phyloP scores from a whole-genome alignment of 345 rosid genomes.

The Ricinus communis region DNA sequence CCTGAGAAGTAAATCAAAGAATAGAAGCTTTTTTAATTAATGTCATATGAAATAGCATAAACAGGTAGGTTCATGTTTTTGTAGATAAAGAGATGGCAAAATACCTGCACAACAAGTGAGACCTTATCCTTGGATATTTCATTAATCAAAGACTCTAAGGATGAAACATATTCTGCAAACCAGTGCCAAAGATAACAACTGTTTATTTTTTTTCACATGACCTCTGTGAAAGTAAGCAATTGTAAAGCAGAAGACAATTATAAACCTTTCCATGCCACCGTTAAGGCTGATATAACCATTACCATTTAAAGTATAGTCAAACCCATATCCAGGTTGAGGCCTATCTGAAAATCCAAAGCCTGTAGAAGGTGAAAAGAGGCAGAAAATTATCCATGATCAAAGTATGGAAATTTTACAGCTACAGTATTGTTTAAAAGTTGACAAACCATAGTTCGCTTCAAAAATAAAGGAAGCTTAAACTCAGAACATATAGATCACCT shows the following conservation, averaged over 20 bases:
- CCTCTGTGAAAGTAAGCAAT: not conserved
- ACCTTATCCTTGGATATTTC: conserved; percentile 50
- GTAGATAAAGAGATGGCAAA: conserved; percentile 10
- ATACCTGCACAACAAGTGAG: conserved; percentile 85
- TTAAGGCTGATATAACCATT: conserved; percentile 20
- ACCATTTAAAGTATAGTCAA: conserved; percentile 82
- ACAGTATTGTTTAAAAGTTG: not conserved
- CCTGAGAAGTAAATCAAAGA: conserved; percentile 44
- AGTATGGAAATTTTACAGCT: not conserved
- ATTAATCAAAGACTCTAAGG: conserved; percentile 69
- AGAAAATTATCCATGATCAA: not conserved
- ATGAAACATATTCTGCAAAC: conserved; percentile 72
- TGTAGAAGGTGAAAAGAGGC: conserved; percentile 18
- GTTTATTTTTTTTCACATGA: no score
- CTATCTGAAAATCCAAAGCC: conserved; percentile 99
- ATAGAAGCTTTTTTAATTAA: conserved; percentile 3
- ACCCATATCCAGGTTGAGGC: conserved; percentile 93
- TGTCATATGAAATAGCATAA: not conserved
- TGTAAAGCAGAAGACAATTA: not conserved
- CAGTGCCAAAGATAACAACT: no score
- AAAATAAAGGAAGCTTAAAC: not conserved
- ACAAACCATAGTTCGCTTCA: not conserved
- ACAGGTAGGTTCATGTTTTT: not conserved
- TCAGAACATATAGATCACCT: not conserved
- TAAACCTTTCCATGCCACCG: not conserved